Evolutionary conservation across 2,329 filamentous ascomycete genomes (phyloP), one percentile per base, ranked within the genome.

Genomic region (Didymella lethalis): DNA sequence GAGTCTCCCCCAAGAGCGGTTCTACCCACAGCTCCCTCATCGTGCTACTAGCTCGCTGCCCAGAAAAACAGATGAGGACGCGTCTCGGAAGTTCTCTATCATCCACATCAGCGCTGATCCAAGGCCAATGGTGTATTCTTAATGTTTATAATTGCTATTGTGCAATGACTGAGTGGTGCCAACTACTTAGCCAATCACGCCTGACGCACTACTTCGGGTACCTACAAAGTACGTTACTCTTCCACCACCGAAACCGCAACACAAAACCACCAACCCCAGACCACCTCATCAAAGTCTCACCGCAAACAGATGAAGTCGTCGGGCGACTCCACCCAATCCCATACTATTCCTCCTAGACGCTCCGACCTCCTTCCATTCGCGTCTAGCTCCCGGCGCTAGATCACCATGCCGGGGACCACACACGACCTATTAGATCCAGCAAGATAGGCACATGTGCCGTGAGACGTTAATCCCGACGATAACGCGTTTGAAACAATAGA

Each of bases 361-460:
- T 14, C 50, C 40, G 46, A 54, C 50, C 56, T 46, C 56, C 56
- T 59, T 59, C 56, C 56, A 10, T 8, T 47, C 25, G 11, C 46
- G 26, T 23, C 26, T 59, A 59, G 56, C 56, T 32, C n/a, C 50
- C 50, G 56, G 40, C 40, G 10, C 45, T 55, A 62, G 59, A 70
- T 68, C 66, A n/a, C 47, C 52, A 28, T 38, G 23, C 5, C 12
- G 8, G 11, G 43, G 57, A 66, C 50, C 46, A 40, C 60, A 63
- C 58, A 48, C 53, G 60, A 41, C 68, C 65, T 68, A 70, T 68
- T 65, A 61, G 53, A 32, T 14, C 31, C 31, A 32, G 6, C 12
- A 32, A 32, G 31, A 46, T 54, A 34, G 50, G 54, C 68, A 69
- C 68, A 69, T 69, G 68, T 60, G 55, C 62, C 26, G 32, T 36